Conservation (phyloP, 139 green algal genomes). For the Coccomyxa sp. region DNA sequence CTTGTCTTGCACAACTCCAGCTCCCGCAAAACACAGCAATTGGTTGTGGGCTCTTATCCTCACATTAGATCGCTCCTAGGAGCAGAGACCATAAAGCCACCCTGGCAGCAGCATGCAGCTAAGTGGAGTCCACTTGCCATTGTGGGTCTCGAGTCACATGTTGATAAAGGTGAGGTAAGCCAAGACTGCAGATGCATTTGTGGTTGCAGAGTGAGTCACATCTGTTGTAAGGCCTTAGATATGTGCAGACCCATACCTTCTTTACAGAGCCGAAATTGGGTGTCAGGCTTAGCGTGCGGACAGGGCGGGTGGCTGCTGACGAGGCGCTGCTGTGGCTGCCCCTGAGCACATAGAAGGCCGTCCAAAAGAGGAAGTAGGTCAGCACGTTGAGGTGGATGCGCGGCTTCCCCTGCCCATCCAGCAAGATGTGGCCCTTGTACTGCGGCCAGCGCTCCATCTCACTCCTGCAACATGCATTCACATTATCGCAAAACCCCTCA, state of each 20-base stretch:
- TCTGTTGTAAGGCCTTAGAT: background rate
- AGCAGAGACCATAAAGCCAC: no score
- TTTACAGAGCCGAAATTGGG: background rate
- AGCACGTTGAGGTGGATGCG: slow-evolving; percentile 61
- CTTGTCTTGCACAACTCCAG: no score
- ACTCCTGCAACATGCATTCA: slow-evolving; percentile 1
- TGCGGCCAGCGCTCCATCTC: slow-evolving; percentile 70
- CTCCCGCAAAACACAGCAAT: no score
- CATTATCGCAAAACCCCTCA: no score
- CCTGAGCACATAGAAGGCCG: slow-evolving; percentile 77
- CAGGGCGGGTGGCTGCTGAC: background rate
- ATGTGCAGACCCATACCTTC: background rate
- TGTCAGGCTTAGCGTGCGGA: background rate
- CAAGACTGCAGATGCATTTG: no score
- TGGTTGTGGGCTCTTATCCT: no score
- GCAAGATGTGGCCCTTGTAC: slow-evolving; percentile 43
- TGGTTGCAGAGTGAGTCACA: no score
- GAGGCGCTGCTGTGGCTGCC: slow-evolving; percentile 17
- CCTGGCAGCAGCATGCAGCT: no score
- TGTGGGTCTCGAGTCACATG: no score
- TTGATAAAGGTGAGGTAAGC: no score
- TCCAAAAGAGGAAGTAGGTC: slow-evolving; percentile 78
- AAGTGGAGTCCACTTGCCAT: no score
- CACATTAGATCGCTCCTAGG: no score
- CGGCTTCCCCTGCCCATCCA: slow-evolving; percentile 4